Evolutionary conservation across 371 early-diverging fungal species (phyloP), one percentile per base, ranked within the genome.

Genomic region (Phascolomyces articulosus): DNA sequence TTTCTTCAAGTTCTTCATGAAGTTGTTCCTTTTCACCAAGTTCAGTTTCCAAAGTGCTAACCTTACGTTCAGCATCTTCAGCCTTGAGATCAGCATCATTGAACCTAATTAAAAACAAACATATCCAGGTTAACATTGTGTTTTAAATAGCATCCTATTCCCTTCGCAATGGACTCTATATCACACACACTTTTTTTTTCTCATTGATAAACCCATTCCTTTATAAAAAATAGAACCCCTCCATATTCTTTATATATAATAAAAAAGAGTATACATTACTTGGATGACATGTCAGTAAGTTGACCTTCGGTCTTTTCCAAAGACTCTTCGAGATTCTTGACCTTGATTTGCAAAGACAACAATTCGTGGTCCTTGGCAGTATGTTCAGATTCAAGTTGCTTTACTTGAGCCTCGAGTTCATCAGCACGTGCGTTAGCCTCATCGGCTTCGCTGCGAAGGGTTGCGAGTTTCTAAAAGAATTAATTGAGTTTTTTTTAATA

Each of bases 361-460:
- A 92, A 68, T 61, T 92, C 92, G 69, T 91, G 91, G 58, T 93
- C 93, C 75, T 92, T 92, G 60, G 80, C 69, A 18, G 77, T 87
- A 61, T 86, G 83, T 68, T 89, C 85, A 41, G 80, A 80, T 70
- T 85, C 77, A 20, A 87, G 71, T 66, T 80, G 78, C 85, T 93
- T 94, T 72, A 84, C 78, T 44, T 84, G 77, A 34, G 66, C 72
- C 73, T 89, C 90, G 56, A 89, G 85, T 40, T 84, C 78, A 55
- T 92, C 93, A 58, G 91, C 91, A 44, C 85, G 84, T 55, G 80
- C 82, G 63, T 67, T 76, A 60, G 90, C 86, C 13, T 75, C 80
- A 48, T 94, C 93, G 62, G 89, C 82, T 76, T 93, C 90, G 54
- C 85, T 78, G 64, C 93, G 91, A 63, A 92, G 85, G 28, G 49